These are phyloP conservation scores for Geotrichum aggregatum DNA, from an alignment of 1,139 yeast species.

Conservation along the genomic window DNA sequence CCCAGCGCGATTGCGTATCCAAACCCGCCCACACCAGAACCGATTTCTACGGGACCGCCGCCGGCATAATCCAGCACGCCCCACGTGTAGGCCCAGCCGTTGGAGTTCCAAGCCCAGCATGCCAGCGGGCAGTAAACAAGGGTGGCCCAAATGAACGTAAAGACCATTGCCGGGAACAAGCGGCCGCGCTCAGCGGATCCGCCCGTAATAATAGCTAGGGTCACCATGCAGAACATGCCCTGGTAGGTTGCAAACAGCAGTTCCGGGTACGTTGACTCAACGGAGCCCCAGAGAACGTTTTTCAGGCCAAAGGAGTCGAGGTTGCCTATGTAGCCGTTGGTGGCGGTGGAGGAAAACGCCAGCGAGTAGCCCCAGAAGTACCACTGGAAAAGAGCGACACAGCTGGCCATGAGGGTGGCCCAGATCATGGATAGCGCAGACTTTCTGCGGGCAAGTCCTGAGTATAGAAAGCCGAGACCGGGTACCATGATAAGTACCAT, in stretches of 20 bases:
- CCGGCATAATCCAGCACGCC: constrained; percentile 97
- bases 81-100: constrained; percentile 88
- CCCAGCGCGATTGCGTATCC: constrained; percentile 82
- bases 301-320: constrained; percentile 76
- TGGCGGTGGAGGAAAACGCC: constrained; percentile 72
- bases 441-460: constrained; percentile 89
- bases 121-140: constrained; percentile 89
- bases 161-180: constrained; percentile 76
- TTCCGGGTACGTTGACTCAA: constrained; percentile 61
- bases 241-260: constrained; percentile 82
- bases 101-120: constrained; percentile 89
- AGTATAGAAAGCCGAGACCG: constrained; percentile 86
- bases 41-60: constrained; percentile 94
- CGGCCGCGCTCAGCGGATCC: constrained; percentile 95
- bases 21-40: constrained; percentile 86
- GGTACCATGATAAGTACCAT: constrained; percentile 91
- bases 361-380: constrained; percentile 96
- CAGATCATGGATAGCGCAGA: constrained; percentile 87
- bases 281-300: constrained; percentile 55
- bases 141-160: constrained; percentile 84
- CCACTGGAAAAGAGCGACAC: constrained; percentile 88
- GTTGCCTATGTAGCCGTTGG: constrained; percentile 83
- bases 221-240: constrained; percentile 86
- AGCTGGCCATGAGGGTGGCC: constrained; percentile 69
- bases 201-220: constrained; percentile 86